Base-by-base conservation (phyloP, 305 asterid species). In the Plantago coronopus region DNA sequence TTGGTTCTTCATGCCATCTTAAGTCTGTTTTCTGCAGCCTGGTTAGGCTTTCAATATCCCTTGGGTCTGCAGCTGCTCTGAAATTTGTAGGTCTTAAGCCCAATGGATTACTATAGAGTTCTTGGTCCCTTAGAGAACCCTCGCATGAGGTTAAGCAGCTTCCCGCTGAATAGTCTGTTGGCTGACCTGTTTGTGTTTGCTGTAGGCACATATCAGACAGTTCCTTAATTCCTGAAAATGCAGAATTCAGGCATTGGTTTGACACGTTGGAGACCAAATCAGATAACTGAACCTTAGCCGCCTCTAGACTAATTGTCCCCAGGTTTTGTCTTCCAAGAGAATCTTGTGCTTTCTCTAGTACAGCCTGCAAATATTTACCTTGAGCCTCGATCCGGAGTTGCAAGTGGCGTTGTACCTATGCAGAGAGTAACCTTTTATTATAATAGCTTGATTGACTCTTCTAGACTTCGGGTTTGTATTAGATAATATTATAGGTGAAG, bases 311-410 rank as follows among this genome's bases (percentile, higher is more conserved):
- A 51, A 79, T 44, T 49, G 94, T 71, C 62, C 90, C 97, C 65
- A 63, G 44, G 76, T 87, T 82, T 69, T 84, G 95, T 57, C 78
- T 78, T 69, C 94, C 95, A 37, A 94, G 87, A 43, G 95, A 85
- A 64, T 90, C 97, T 51, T 94, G 96, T 62, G 99, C 96, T 66
- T 85, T 87, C 74, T 94, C 97, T 40, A 94, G 86, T 58, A 94
- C 99, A 17, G 81, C 71, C 74, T 94, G 95, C 64, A 90, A 64
- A 64, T 87, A 87, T 78, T 90, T 90, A 38, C 97, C 97, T 76
- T 90, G 97, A 44, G 97, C 95, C 86, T 90, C 97, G 74, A 90
- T 83, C 34, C 90, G 66, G 71, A 90, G 83, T 84, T 91, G 98
- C 75, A 91, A 75, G 70, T 84, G 95, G 27, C 95, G 87, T 61